Evolutionary conservation across 305 asterid genomes (phyloP).

Genomic region (Fraxinus baroniana): DNA sequence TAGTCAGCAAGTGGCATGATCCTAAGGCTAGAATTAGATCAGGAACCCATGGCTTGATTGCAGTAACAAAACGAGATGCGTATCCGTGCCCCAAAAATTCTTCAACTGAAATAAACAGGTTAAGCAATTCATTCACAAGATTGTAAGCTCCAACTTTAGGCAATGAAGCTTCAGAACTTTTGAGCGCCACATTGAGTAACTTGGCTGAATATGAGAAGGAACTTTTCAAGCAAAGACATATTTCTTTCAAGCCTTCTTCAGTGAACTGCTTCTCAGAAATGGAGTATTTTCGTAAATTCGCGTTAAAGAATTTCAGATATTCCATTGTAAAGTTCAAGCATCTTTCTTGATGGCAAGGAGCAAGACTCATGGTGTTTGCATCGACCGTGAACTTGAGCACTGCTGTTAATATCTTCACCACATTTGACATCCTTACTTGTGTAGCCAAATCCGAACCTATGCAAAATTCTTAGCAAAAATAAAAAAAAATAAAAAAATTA

Average conservation of each 20-base stretch:
- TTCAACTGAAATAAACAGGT: constrained; percentile 64
- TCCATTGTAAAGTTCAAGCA: constrained; percentile 59
- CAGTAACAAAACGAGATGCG: constrained; percentile 54
- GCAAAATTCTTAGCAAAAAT: constrained; percentile 18
- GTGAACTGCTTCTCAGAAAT: constrained; percentile 42
- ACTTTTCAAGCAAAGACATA: constrained; percentile 58
- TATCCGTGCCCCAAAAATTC: constrained; percentile 56
- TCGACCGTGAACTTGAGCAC: constrained; percentile 72
- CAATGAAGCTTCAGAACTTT: constrained; percentile 39
- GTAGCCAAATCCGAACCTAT: constrained; percentile 39
- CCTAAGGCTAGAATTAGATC: constrained; percentile 79
- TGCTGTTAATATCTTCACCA: constrained; percentile 61
- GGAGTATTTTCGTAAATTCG: constrained; percentile 40
- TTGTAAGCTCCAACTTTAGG: constrained; percentile 37
- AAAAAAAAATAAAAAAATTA: not conserved
- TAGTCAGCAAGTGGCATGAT: constrained; percentile 48
- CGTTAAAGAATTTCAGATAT: constrained; percentile 46
- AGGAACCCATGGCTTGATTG: constrained; percentile 73
- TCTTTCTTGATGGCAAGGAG: constrained; percentile 38
- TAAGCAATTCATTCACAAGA: constrained; percentile 57
- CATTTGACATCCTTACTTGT: constrained; percentile 35
- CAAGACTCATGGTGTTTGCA: constrained; percentile 51
- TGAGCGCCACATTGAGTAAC: constrained; percentile 56
- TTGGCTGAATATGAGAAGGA: constrained; percentile 81
- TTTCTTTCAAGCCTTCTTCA: constrained; percentile 53